Base-by-base conservation (phyloP, 73 alveolate genomes). In the Stentor coeruleus region DNA sequence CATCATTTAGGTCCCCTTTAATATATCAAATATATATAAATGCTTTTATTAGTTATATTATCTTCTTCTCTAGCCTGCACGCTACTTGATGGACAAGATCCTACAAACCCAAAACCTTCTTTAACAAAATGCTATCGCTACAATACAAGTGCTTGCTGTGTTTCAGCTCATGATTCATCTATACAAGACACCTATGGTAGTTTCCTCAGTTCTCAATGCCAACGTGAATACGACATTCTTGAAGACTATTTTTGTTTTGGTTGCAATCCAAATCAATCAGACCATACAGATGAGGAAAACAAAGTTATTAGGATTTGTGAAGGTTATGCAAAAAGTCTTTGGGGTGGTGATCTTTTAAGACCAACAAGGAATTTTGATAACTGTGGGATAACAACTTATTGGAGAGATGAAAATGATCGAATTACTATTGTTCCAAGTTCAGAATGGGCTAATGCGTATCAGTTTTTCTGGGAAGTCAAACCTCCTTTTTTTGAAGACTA, bases 221-320 rank as follows among this genome's bases (percentile, higher is more conserved):
- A 76, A 38, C 81, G 94, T 41, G 77, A 85, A 74, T 90, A 76
- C 41, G 76, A 37, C 36, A 90, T 87, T 30, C 89, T 90, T 14
- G 96, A 90, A 39, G 49, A 86, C 59, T 90, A 84, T 81, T 90
- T 84, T 59, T 90, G 96, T 39, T 84, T 82, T 59, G 96, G 96
- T 36, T 90, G 96, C 83, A 89, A 90, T 76, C 85, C 72, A 39
- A 77, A 40, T 3, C 85, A 90, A 73, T 87, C 88, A 3, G 35
- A 59, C 30, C 39, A 85, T 20, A 74, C 88, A 28, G 60, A 58
- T 15, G 30, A 57, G n/a, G 76, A 81, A 20, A 72, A 57, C 3
- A 75, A 58, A 58, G 83, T 76, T 15, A 81, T 90, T 37, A 74
- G 14, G 3, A 59, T 90, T 1, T 90, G 96, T 74, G 59, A 40